phyloP scores from a whole-genome alignment of 1,284 basidiomycete species.

The Coriolopsis trogii region DNA sequence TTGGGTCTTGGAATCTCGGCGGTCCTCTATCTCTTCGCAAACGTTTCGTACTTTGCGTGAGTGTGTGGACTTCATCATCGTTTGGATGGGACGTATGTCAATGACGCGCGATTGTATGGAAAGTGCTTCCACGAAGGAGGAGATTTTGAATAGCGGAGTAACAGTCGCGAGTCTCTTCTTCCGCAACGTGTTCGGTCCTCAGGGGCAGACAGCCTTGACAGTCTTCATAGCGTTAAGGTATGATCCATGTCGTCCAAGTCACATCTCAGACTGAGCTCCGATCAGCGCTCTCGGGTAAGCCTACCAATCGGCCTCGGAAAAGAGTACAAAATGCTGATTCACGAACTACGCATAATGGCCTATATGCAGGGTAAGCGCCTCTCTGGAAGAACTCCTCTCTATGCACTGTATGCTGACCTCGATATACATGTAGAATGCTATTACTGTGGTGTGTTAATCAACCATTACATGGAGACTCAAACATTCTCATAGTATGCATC shows the following conservation, averaged over 20 bases:
- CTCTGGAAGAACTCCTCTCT: slow-evolving; percentile 42
- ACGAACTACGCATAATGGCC: too few species aligned
- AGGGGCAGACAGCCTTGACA: slow-evolving; percentile 63
- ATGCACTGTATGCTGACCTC: not conserved
- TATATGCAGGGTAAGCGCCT: slow-evolving; percentile 31
- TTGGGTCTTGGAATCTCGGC: slow-evolving; percentile 60
- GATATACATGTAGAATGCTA: slow-evolving; percentile 26
- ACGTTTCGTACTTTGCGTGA: slow-evolving; percentile 72
- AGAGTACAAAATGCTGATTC: too few species aligned
- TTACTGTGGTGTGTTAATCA: slow-evolving; percentile 31
- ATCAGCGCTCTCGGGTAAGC: slow-evolving; percentile 32
- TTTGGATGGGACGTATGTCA: too few species aligned
- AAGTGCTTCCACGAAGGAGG: slow-evolving; percentile 61
- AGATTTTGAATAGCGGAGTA: slow-evolving; percentile 58
- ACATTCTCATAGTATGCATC: too few species aligned
- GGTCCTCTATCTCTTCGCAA: slow-evolving; percentile 62
- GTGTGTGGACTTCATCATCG: slow-evolving; percentile 45
- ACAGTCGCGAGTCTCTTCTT: slow-evolving; percentile 74
- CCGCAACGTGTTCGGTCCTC: slow-evolving; percentile 63
- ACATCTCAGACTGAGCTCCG: too few species aligned
- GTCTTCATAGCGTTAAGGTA: slow-evolving; percentile 57
- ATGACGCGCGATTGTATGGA: slow-evolving; percentile 24
- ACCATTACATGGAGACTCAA: not conserved
- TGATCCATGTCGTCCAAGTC: too few species aligned
- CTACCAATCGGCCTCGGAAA: not conserved